Base-by-base conservation (phyloP, 192 early-diverging fungal genomes). In the Coemansia sp. region DNA sequence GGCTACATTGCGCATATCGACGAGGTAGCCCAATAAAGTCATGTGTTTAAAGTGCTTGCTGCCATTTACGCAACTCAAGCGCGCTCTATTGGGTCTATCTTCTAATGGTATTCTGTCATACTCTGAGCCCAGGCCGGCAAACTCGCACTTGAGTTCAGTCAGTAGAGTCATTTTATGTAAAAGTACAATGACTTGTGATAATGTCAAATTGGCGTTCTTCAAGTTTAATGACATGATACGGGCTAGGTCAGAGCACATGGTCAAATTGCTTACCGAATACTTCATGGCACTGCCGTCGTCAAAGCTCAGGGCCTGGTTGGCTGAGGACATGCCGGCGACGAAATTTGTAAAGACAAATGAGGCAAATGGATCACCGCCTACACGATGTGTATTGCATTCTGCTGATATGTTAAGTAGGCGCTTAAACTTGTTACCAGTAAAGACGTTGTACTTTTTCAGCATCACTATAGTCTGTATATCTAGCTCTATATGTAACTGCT, bases 31-130 rank as follows among this genome's bases (percentile, higher is more conserved):
- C 38, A 63, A 15, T n/a, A 63, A 18, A 0, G 61, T 63, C 61
- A 63, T 63, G n/a, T 38, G 36, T 41, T 63, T 41, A 42, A 63
- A 63, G 11, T 63, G 61, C 38, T 63, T 63, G 61, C 61, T 22
- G 20, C 36, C 38, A 3, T 42, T 42, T 13, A 12, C 20, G 20
- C 61, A 63, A 10, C 61, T 42, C 12, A n/a, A 6, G 10, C n/a
- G 18, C 15, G 61, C 61, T 12, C 13, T 20, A 16, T 10, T 41
- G 36, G 61, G 61, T 10, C 61, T 16, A 20, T 38, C 38, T 1
- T 18, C 61, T 24, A 24, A 8, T 3, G 61, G 61, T 24, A 22
- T 20, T 8, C 22, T 63, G 15, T 38, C 38, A 38, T 63, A 63
- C 3, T 63, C 61, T 15, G 61, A 20, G 20, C 61, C 61, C n/a